phyloP scores from a whole-genome alignment of 345 rosid species.

The thale cress (Arabidopsis thaliana) region DNA sequence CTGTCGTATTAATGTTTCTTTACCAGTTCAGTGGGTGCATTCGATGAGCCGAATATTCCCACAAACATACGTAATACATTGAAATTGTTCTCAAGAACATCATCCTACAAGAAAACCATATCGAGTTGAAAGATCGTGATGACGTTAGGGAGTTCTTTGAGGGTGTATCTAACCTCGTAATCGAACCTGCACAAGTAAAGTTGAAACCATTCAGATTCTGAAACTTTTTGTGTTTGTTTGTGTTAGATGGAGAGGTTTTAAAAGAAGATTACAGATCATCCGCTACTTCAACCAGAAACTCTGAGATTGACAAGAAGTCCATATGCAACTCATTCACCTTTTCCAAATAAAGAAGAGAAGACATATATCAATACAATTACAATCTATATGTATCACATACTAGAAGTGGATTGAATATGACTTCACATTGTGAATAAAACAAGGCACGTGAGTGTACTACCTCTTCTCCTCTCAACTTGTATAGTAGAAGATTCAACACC shows the following conservation, averaged over 20 bases:
- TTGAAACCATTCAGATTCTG: slow-evolving; percentile 26
- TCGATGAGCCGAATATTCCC: slow-evolving; percentile 68
- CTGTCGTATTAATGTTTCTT: slow-evolving; percentile 30
- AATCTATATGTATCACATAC: slow-evolving; percentile 4
- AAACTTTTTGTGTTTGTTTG: slow-evolving; percentile 40
- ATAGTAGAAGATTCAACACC: slow-evolving; percentile 79
- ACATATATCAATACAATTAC: neutral
- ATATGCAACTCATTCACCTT: slow-evolving; percentile 87
- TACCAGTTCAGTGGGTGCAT: slow-evolving; percentile 77
- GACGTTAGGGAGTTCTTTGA: neutral
- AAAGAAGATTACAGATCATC: slow-evolving; percentile 72
- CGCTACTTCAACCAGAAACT: slow-evolving; percentile 85
- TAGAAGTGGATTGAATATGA: neutral
- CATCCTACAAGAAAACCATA: slow-evolving; percentile 60
- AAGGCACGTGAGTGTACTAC: slow-evolving; percentile 45
- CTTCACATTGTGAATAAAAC: neutral
- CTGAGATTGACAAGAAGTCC: slow-evolving; percentile 85
- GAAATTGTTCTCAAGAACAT: slow-evolving; percentile 79
- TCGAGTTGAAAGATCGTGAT: neutral
- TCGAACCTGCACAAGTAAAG: slow-evolving; percentile 62
- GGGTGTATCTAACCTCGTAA: slow-evolving; percentile 64
- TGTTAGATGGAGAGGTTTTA: slow-evolving; percentile 22
- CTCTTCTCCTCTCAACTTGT: slow-evolving; percentile 72
- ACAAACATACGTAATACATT: slow-evolving; percentile 85
- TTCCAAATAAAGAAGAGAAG: slow-evolving; percentile 40